These are phyloP conservation scores for Boletus subparvulus DNA, from an alignment of 768 basidiomycete genomes.

Conservation along the genomic window DNA sequence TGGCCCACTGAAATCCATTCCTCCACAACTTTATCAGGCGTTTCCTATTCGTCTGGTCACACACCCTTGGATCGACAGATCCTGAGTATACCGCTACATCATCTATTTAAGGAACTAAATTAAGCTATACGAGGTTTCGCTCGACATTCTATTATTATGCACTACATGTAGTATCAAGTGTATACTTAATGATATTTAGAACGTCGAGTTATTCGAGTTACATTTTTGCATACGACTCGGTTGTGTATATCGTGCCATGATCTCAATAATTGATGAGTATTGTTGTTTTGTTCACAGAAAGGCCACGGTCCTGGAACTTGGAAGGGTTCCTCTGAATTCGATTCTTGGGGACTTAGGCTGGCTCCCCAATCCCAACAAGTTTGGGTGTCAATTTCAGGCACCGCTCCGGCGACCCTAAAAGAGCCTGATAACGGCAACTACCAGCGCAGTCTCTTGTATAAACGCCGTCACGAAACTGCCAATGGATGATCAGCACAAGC, in stretches of 20 bases:
- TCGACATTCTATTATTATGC: slow-evolving; percentile 1
- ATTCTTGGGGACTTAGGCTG: too few species aligned
- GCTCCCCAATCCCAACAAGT: too few species aligned
- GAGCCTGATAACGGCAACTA: too few species aligned
- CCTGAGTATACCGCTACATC: slow-evolving; percentile 14
- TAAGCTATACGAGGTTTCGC: slow-evolving; percentile 2
- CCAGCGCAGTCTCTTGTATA: too few species aligned
- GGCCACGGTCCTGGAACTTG: too few species aligned
- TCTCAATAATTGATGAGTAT: not conserved
- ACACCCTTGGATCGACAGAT: slow-evolving; percentile 46
- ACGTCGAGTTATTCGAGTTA: not conserved
- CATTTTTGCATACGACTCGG: not conserved
- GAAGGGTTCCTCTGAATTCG: too few species aligned
- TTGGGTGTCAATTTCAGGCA: not conserved
- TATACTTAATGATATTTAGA: slow-evolving; percentile 13
- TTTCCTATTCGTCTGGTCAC: slow-evolving; percentile 65
- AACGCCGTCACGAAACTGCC: not conserved
- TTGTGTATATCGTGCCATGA: not conserved
- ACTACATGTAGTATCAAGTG: not conserved
- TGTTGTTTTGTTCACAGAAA: not conserved
- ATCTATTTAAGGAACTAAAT: slow-evolving; percentile 21
- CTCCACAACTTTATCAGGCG: slow-evolving; percentile 42
- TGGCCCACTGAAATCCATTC: slow-evolving; percentile 34
- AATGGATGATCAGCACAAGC: not conserved
- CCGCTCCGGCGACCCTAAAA: not conserved